Conservation (phyloP, 306 rosid genomes). For the Malus orientalis region DNA sequence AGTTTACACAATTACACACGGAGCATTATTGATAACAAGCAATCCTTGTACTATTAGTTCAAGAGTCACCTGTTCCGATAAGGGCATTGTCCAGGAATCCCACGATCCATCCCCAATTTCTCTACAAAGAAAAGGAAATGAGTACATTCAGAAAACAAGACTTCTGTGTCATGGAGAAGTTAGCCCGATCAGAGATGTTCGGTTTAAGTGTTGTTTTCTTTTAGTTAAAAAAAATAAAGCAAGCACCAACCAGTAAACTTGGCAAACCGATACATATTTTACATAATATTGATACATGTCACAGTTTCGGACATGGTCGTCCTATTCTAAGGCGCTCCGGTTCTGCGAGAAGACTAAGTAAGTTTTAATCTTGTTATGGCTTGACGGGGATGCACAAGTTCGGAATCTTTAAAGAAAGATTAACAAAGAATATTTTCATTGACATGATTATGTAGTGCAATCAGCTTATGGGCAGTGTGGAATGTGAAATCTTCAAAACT, state of each 20-base stretch:
- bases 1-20: neutral
- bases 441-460: neutral
- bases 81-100: conserved; percentile 72
- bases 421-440: too few species aligned
- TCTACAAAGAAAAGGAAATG: conserved; percentile 32
- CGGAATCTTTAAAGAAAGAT: neutral
- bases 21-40: conserved; percentile 13
- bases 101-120: conserved; percentile 66
- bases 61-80: conserved; percentile 50
- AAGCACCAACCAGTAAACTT: neutral
- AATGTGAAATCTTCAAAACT: neutral
- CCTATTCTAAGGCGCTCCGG: neutral
- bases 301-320: neutral
- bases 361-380: neutral
- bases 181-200: neutral
- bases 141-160: neutral
- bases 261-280: neutral
- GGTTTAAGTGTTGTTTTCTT: neutral
- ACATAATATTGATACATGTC: neutral
- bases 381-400: neutral
- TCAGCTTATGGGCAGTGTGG: neutral
- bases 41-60: neutral
- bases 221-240: too few species aligned
- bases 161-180: neutral
- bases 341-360: neutral